Percentiles rank a stretch among this genome's conserved stretches.
These are phyloP conservation scores for Cutaneotrichosporon cavernicola DNA, from an alignment of 1,284 basidiomycete species.

Conservation along the genomic window DNA sequence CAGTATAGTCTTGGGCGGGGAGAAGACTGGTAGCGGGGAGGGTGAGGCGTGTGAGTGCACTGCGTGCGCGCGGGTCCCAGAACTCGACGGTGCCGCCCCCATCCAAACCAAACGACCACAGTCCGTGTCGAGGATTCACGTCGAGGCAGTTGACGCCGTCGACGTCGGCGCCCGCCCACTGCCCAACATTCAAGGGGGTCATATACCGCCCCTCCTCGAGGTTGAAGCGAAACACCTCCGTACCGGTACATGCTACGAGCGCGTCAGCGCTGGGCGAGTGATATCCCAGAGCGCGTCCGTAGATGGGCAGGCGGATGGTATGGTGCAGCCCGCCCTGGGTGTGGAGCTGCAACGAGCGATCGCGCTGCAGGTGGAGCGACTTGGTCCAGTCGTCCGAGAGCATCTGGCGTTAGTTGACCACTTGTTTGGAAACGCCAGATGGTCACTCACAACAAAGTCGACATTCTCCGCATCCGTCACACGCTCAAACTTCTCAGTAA, in stretches of 20 bases:
- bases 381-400: conserved; percentile 99
- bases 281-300: conserved; percentile 88
- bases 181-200: conserved; percentile 63
- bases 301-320: conserved; percentile 86
- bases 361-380: conserved; percentile 91
- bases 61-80: conserved; percentile 90
- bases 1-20: conserved; percentile 48
- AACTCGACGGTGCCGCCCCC: conserved; percentile 81
- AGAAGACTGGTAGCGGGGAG: conserved; percentile 67
- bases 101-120: conserved; percentile 77
- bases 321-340: conserved; percentile 93
- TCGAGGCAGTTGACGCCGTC: conserved; percentile 88
- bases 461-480: conserved; percentile 97
- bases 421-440: too few species aligned
- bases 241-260: conserved; percentile 71
- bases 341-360: conserved; percentile 92
- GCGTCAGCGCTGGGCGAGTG: conserved; percentile 81
- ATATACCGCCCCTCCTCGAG: conserved; percentile 93
- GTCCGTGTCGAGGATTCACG: conserved; percentile 88
- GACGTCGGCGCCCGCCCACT: conserved; percentile 57
- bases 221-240: conserved; percentile 89
- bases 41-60: conserved; percentile 60
- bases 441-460: conserved; percentile 67
- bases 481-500: conserved; percentile 92
- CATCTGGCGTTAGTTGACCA: conserved; percentile 52